Evolutionary conservation across 371 early-diverging fungal genomes (phyloP).

Genomic region (Choanephora cucurbitarum): DNA sequence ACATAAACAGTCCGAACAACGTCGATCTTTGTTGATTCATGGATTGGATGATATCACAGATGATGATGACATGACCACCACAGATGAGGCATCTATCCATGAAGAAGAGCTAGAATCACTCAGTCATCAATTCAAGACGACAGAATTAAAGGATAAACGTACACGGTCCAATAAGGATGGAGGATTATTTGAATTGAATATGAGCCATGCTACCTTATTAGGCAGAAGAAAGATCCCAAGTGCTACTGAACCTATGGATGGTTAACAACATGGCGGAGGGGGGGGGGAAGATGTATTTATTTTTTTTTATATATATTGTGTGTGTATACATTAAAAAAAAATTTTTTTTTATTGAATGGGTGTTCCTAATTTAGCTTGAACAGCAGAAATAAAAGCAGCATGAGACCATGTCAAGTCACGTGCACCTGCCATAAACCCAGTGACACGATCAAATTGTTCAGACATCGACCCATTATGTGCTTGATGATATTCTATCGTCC

Average conservation of each 20-base stretch:
- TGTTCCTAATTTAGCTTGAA: conserved; percentile 23
- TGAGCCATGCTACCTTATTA: conserved; percentile 59
- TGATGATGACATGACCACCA: conserved; percentile 21
- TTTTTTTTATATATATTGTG: conserved; percentile 3
- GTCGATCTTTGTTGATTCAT: conserved; percentile 17
- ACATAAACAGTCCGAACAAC: background rate
- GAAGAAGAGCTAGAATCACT: conserved; percentile 10
- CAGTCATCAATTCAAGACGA: conserved; percentile 9
- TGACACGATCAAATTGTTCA: conserved; percentile 67
- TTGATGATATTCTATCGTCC: conserved; percentile 58
- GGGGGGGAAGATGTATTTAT: conserved; percentile 1
- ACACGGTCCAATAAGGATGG: conserved; percentile 9
- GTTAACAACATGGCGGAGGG: too few species aligned
- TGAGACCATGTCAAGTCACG: conserved; percentile 79
- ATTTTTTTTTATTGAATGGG: conserved; percentile 17
- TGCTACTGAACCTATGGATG: conserved; percentile 14
- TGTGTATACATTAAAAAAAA: background rate
- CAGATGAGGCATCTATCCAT: conserved; percentile 22
- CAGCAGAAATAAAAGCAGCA: conserved; percentile 60
- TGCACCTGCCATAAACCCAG: conserved; percentile 69
- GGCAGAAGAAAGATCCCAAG: conserved; percentile 50
- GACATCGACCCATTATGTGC: conserved; percentile 53
- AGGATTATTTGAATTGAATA: conserved; percentile 50
- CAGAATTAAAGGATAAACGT: conserved; percentile 18
- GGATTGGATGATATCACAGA: conserved; percentile 26